Base-by-base conservation (phyloP, 768 basidiomycete genomes). In the Mycena vulgaris region DNA sequence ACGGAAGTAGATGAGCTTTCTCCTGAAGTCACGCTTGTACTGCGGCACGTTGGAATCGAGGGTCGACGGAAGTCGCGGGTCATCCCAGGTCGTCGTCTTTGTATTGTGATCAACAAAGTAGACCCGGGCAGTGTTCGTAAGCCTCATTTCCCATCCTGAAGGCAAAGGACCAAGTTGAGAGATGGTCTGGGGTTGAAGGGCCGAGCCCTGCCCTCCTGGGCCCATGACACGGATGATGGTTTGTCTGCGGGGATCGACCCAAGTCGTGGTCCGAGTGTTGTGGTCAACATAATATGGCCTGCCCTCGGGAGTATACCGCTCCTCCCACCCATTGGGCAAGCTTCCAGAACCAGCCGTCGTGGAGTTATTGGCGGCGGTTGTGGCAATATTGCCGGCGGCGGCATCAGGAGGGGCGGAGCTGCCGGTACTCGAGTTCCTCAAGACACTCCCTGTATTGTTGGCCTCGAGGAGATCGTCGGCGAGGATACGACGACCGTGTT, bases 41-140 rank as follows among this genome's bases (percentile, higher is more conserved):
- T 99, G 98, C 21, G 98, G 98, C 1, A 99, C 97, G 76, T 98
- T 98, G 51, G 95, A 89, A 80, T 99, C 98, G 69, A 99, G 86
- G 47, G 96, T 95, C 14, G 97, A 98, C 14, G 98, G 98, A 74
- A 95, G 82, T 60, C 98, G 95, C 23, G 97, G 97, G 80, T 99
- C 98, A 80, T 99, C 98, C 98, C 98, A 99, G 1, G 98, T 99
- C 33, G 98, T 99, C 35, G 98, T 99, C 89, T 99, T 98, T 63
- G 98, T 99, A 83, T 99, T 99, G 85, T 99, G 98, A 80, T 99
- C 98, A 61, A 99, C 98, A 78, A 99, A 99, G 86, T 99, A 99
- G 9, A 99, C 98, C 55, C 98, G 92, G 2, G 98, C 97, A 1
- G 98, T 99, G 5, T 95, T 93, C 8, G 98, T 99, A 60, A 99